These are phyloP conservation scores for Pyropia yezoensis DNA, from an alignment of 23 red algal species.

Conservation along the genomic window DNA sequence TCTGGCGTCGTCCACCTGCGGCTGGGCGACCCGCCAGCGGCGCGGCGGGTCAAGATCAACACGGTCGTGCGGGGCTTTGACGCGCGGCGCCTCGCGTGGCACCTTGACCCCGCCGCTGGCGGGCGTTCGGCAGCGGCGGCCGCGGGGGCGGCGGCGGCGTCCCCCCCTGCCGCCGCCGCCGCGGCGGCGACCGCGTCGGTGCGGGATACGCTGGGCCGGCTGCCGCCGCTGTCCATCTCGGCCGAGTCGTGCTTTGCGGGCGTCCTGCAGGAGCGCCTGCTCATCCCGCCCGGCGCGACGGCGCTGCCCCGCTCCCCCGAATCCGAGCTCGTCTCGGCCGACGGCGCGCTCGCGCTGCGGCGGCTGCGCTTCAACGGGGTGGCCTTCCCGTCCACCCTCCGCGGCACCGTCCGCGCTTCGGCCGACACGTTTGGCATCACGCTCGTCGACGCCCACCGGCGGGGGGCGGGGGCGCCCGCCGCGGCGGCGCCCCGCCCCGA, in stretches of 20 bases:
- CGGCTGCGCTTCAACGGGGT: slow-evolving; percentile 31
- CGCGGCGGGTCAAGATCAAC: slow-evolving; percentile 38
- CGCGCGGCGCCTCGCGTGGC: slow-evolving; percentile 29
- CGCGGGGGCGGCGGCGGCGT: no score
- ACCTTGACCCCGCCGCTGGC: not conserved
- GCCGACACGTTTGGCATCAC: no score
- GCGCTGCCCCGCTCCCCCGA: slow-evolving; percentile 27
- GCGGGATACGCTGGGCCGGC: slow-evolving; percentile 2
- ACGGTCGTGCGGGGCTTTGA: slow-evolving; percentile 36
- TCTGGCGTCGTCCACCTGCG: slow-evolving; percentile 34
- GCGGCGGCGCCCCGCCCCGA: no score
- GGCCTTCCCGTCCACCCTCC: slow-evolving; percentile 23
- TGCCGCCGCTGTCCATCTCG: slow-evolving; percentile 16
- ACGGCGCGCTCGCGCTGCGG: slow-evolving; percentile 46
- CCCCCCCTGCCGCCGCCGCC: no score
- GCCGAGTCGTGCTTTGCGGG: slow-evolving; percentile 47
- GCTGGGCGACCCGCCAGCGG: slow-evolving; percentile 41
- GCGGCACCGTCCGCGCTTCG: slow-evolving; percentile 14
- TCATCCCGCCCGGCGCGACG: slow-evolving; percentile 18
- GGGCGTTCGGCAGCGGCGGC: no score
- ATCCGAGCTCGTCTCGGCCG: slow-evolving; percentile 32
- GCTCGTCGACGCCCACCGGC: no score
- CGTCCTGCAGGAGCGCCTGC: slow-evolving; percentile 25
- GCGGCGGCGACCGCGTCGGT: not conserved
- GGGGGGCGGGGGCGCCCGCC: no score